Base-by-base conservation (phyloP, 1,139 yeast genomes). In the Protomyces gravidus region DNA sequence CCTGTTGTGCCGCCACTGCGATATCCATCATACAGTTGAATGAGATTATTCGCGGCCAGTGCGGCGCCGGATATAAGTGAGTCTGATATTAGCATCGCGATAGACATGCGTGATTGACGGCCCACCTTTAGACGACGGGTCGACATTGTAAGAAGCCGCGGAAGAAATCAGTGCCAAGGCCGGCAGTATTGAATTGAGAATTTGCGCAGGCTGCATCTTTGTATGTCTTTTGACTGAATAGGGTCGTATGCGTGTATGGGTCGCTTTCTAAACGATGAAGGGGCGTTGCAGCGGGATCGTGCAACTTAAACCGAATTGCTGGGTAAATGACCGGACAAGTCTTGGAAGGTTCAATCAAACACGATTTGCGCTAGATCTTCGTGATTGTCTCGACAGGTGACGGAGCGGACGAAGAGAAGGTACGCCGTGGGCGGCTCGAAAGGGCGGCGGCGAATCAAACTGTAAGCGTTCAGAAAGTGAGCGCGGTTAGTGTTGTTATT, bases 21-120 rank as follows among this genome's bases (percentile, higher is more conserved):
- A 6, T 55, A 45, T 19, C 92, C 92, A 33, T 78, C 80, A 70
- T 87, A 86, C 70, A 88, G 88, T 71, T 83, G 82, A 75, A 87
- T 75, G 55, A 84, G 76, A 64, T 95, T 95, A 32, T 77, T 71
- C 7, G 81, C 81, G 15, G 86, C 75, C 25, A 79, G 71, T 2
- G 81, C 76, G 15, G 86, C 81, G n/a, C 82, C 87, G 17, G 61
- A 57, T 39, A 63, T 63, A 40, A 75, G 68, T 32, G 70, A 66
- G 2, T 42, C 63, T 55, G 36, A 23, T 27, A 30, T 30, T 13
- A 13, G 36, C 39, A 32, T 21, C 23, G 3, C 47, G 9, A 21
- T 45, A 2, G 27, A 45, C 27, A 2, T 23, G 6, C 27, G 6
- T 7, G 2, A 7, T 17, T 11, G 19, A 19, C 30, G 17, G 45